Base-by-base conservation (phyloP, 2,329 filamentous ascomycete genomes). In the Fonsecaea monophora region DNA sequence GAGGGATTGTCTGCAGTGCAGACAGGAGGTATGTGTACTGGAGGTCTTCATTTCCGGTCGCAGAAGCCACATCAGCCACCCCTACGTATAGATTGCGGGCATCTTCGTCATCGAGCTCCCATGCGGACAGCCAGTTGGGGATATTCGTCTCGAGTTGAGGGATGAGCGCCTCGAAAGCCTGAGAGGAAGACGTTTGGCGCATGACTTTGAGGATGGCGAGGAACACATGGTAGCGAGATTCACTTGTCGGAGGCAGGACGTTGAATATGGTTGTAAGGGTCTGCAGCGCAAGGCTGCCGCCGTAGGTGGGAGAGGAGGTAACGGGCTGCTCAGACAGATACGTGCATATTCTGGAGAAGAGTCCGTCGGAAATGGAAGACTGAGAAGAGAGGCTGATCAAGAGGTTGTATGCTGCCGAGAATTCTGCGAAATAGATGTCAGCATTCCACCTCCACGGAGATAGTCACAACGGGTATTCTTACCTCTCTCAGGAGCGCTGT, bases 181-280 rank as follows among this genome's bases (percentile, higher is more conserved):
- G 83, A 74, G 89, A 84, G 54, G 92, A 87, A 76, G 86, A 84
- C 74, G 90, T 86, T 65, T 83, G 80, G 78, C 90, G 90, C 78
- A 97, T 88, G 74, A 97, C 91, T 74, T 90, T 90, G 70, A 98
- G 82, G 74, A 97, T 93, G 75, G 93, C 89, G 78, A 95, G 86
- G 76, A 99, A 92, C 67, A 99, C 92, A 77, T 97, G 91, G 81
- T 90, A 97, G 68, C 95, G 90, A 77, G 92, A 87, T 63, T 92
- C 89, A 77, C 93, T 90, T 75, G 89, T 84, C 68, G 89, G 82
- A 73, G 89, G 82, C 73, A 98, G 87, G 72, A 96, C 90, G 86
- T 99, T 99, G 89, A 98, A 99, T 77, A 99, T 89, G 74, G 94
- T 97, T 77, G 92, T 93, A 73, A 99, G 87, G 74, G 95, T 91